A percentile compares a stretch with the other conserved stretches of the same genome.
These are phyloP conservation scores for Detonula confervacea DNA, from an alignment of 352 stramenopile species.

Conservation along the genomic window DNA sequence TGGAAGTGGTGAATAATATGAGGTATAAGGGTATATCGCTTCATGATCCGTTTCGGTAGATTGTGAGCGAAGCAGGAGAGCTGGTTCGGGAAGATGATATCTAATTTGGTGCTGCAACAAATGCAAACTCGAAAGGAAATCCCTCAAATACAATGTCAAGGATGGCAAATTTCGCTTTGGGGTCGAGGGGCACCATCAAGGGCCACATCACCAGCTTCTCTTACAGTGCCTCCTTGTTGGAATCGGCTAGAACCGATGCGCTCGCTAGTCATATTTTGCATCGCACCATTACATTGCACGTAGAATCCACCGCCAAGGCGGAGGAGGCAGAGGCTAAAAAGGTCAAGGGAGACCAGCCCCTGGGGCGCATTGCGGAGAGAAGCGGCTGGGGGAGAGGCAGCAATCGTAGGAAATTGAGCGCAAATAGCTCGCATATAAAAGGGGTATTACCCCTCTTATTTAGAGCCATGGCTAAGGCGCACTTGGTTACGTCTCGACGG, in stretches of 20 bases:
- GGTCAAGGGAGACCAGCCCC: slow-evolving; percentile 17
- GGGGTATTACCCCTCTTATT: slow-evolving; percentile 57
- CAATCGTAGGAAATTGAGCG: slow-evolving; percentile 43
- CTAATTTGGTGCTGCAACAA: too few relatives aligned
- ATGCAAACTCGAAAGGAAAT: too few relatives aligned
- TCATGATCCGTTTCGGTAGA: too few relatives aligned
- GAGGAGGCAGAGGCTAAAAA: slow-evolving; percentile 29
- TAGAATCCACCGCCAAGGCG: slow-evolving; percentile 51
- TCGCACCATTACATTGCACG: slow-evolving; percentile 67
- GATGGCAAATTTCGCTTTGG: slow-evolving; percentile 62
- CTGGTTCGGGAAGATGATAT: too few relatives aligned
- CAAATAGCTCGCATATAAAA: slow-evolving; percentile 30
- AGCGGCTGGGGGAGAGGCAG: slow-evolving; percentile 27
- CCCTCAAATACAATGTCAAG: slow-evolving; percentile 44
- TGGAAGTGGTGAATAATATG: too few relatives aligned
- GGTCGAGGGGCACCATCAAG: slow-evolving; percentile 27
- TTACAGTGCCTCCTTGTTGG: slow-evolving; percentile 59
- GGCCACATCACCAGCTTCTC: slow-evolving; percentile 67
- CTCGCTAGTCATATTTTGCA: slow-evolving; percentile 65
- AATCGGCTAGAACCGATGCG: slow-evolving; percentile 52
- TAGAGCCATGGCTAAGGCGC: slow-evolving; percentile 39
- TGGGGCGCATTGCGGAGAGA: slow-evolving; percentile 49
- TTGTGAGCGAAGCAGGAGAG: too few relatives aligned
- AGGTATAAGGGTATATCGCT: too few relatives aligned
- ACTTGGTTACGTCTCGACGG: slow-evolving; percentile 38